phyloP scores from a whole-genome alignment of 805 yeast genomes.

The Candida michaelii region DNA sequence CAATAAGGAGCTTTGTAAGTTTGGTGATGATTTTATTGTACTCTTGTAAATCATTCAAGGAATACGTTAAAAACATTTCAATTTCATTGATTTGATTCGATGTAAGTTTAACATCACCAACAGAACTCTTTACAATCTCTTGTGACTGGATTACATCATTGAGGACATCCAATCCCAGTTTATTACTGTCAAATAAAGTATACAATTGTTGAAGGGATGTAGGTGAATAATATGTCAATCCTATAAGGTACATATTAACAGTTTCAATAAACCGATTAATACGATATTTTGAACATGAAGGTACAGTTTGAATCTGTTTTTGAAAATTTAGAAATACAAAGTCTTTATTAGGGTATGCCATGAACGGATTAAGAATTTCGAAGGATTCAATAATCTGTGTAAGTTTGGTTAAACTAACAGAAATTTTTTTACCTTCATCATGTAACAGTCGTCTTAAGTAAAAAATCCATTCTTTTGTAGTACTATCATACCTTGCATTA shows the following conservation, averaged over 20 bases:
- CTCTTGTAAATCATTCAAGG: constrained; percentile 41
- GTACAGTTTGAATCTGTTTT: constrained; percentile 22
- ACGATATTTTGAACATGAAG: constrained; percentile 43
- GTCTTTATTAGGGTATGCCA: constrained; percentile 22
- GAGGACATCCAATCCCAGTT: constrained; percentile 33
- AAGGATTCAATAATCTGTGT: constrained; percentile 24
- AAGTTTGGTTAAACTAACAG: constrained; percentile 20
- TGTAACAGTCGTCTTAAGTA: constrained; percentile 17
- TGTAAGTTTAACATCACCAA: constrained; percentile 27
- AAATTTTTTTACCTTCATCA: constrained; percentile 7
- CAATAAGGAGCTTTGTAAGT: constrained; percentile 36
- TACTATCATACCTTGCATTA: constrained; percentile 36
- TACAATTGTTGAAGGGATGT: not conserved
- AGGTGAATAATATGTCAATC: constrained; percentile 29
- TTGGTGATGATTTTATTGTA: constrained; percentile 29
- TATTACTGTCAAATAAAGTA: constrained; percentile 11
- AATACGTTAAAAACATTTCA: constrained; percentile 47
- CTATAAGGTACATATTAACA: constrained; percentile 49
- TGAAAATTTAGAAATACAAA: constrained; percentile 28
- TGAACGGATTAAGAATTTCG: constrained; percentile 21
- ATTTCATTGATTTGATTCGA: constrained; percentile 35
- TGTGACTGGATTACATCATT: constrained; percentile 15
- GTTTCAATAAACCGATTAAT: constrained; percentile 48
- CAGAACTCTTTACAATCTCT: constrained; percentile 20
- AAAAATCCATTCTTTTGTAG: constrained; percentile 33